Percentiles rank a stretch among this genome's conserved stretches.
Conservation (phyloP, 176 grass and related monocot species). For the Paspalum vaginatum region DNA sequence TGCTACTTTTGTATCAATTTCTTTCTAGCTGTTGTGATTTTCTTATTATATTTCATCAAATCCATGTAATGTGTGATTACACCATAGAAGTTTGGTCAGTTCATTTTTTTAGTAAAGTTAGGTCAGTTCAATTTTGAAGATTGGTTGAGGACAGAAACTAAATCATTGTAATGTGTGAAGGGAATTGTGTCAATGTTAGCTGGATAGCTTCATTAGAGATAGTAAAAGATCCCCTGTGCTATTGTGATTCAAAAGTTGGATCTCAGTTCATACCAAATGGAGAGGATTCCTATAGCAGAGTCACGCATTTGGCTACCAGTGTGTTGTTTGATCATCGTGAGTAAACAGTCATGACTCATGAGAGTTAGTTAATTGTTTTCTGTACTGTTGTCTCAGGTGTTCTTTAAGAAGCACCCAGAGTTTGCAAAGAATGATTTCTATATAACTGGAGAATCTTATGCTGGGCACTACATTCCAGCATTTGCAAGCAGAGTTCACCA, state of each 20-base stretch:
- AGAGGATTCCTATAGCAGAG: not conserved
- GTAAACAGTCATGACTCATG: not conserved
- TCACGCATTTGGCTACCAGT: not conserved
- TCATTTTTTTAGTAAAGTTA: not conserved
- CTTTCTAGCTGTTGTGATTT: not conserved
- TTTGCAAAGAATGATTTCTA: conserved; percentile 77
- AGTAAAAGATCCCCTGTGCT: not conserved
- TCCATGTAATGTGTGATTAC: not conserved
- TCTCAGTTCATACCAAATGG: not conserved
- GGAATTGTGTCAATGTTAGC: not conserved
- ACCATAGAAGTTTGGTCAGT: not conserved
- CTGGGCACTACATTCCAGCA: conserved; percentile 97
- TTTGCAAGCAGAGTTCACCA: conserved; percentile 82
- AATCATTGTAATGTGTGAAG: not conserved
- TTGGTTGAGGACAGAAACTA: not conserved
- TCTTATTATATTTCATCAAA: not conserved
- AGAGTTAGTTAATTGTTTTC: not conserved
- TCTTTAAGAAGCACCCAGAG: conserved; percentile 87
- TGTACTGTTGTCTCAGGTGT: conserved; percentile 54
- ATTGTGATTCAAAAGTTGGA: not conserved
- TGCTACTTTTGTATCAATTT: conserved; percentile 4
- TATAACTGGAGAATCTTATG: conserved; percentile 96
- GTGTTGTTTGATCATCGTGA: not conserved
- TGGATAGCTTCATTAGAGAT: not conserved
- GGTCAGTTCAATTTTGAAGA: not conserved